Evolutionary conservation across 2,329 filamentous ascomycete species (phyloP), one percentile per base, ranked within the genome.

Genomic region (Talaromyces sp.): DNA sequence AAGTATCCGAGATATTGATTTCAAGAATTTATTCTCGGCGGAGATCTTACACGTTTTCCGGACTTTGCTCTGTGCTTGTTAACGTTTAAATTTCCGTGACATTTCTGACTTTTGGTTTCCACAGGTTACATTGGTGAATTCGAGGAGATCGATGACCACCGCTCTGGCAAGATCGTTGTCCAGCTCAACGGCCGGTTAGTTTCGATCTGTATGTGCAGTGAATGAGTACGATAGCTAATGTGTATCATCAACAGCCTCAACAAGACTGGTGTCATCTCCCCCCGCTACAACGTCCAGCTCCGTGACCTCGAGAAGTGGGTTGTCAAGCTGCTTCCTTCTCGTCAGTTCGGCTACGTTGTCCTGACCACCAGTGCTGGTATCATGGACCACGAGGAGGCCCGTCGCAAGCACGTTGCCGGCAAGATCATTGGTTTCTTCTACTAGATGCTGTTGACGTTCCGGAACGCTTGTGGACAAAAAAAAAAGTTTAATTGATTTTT

Each of bases 391-490:
- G 95, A 99, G 87, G 95, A 99, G 88, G 95, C 95, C 72, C 87
- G 95, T 79, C 87, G 95, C 81, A 98, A 98, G 89, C 95, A 99
- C 85, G 95, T 98, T 78, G 88, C 93, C 72, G 95, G 95, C 83
- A 99, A 99, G 89, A 91, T 99, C 82, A 91, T 98, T 74, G 95
- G 95, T 75, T 99, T 98, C 89, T 97, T 97, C 87, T 98, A 97
- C 87, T 97, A 95, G 80, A 63, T 56, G 27, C 53, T 56, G 27
- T 42, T 25, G 11, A 30, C 15, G 33, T 4, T n/a, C 13, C 28
- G 5, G 11, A 19, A 11, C 3, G 25, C 33, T 36, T 36, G 33
- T n/a, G 30, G 32, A 62, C 63, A 65, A 65, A 60, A 44, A 69
- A 69, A 69, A 71, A 71, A 68, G 66, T 69, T 68, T 47, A 22